These are phyloP conservation scores for Actinomortierella wolfii DNA, from an alignment of 371 early-diverging fungal species.

Conservation along the genomic window DNA sequence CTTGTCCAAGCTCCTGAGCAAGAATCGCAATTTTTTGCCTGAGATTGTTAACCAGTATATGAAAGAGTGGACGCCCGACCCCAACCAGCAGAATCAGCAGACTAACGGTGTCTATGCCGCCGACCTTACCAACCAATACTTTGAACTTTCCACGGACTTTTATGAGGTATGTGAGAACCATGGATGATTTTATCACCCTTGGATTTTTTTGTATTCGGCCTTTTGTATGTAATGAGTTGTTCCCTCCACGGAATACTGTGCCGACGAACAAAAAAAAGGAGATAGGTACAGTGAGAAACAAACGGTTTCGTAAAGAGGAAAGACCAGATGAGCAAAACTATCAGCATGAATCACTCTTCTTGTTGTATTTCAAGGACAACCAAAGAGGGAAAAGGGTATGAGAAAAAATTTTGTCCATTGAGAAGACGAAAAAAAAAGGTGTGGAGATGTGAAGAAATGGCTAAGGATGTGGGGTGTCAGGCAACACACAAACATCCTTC, in stretches of 20 bases:
- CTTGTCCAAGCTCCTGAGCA: slow-evolving; percentile 20
- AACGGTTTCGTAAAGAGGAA: no score
- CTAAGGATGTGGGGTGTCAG: no score
- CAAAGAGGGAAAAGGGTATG: no score
- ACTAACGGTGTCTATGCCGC: slow-evolving; percentile 55
- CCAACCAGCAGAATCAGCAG: slow-evolving; percentile 12
- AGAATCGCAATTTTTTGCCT: slow-evolving; percentile 19
- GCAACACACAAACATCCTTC: no score
- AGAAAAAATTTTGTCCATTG: no score
- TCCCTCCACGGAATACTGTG: not conserved
- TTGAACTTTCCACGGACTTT: slow-evolving; percentile 81
- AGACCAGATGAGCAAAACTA: not conserved
- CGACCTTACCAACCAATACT: slow-evolving; percentile 76
- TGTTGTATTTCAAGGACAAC: no score
- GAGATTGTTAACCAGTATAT: slow-evolving; percentile 20
- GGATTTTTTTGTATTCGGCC: slow-evolving; percentile 2
- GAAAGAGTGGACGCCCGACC: slow-evolving; percentile 10
- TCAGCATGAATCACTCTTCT: not conserved
- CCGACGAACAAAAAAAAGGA: not conserved
- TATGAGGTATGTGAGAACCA: slow-evolving; percentile 61
- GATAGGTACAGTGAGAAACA: no score
- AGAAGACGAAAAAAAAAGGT: no score
- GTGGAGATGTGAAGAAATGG: no score
- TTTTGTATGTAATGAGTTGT: no score
- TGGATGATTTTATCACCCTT: slow-evolving; percentile 7